These are phyloP conservation scores for Plasmopara muralis DNA, from an alignment of 352 stramenopile species.

Conservation along the genomic window DNA sequence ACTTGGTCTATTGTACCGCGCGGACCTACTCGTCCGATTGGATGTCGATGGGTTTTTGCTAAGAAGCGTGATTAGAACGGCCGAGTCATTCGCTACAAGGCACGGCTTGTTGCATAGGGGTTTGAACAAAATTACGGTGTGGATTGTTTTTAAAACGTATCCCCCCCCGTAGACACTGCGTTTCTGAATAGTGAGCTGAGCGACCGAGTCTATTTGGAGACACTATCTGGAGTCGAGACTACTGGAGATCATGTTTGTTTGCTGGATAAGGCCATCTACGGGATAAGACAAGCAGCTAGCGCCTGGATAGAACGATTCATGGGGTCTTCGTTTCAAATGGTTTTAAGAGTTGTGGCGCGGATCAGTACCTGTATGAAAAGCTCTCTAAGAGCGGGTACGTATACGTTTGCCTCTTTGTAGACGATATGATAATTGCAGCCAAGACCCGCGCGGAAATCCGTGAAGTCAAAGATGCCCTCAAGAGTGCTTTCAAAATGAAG, in stretches of 20 bases:
- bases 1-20: background rate
- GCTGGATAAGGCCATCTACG: conserved; percentile 16
- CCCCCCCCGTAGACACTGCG: conserved; percentile 25
- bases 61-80: background rate
- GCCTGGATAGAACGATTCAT: conserved; percentile 13
- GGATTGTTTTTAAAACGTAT: background rate
- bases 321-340: too few species aligned
- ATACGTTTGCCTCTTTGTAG: conserved; percentile 7
- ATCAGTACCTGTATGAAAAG: conserved; percentile 8
- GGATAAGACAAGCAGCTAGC: conserved; percentile 17
- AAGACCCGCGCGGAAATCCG: conserved; percentile 6
- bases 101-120: background rate
- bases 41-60: background rate
- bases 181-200: too few species aligned
- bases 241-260: conserved; percentile 7
- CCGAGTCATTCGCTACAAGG: background rate
- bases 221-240: conserved; percentile 20
- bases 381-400: conserved; percentile 1
- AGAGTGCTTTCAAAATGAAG: conserved; percentile 10
- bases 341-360: conserved; percentile 6
- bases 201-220: too few species aligned
- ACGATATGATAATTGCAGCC: background rate
- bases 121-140: background rate
- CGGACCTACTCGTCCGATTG: background rate
- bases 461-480: background rate